Conservation (phyloP, 2,329 filamentous ascomycete genomes). For the Cytospora leucostoma region DNA sequence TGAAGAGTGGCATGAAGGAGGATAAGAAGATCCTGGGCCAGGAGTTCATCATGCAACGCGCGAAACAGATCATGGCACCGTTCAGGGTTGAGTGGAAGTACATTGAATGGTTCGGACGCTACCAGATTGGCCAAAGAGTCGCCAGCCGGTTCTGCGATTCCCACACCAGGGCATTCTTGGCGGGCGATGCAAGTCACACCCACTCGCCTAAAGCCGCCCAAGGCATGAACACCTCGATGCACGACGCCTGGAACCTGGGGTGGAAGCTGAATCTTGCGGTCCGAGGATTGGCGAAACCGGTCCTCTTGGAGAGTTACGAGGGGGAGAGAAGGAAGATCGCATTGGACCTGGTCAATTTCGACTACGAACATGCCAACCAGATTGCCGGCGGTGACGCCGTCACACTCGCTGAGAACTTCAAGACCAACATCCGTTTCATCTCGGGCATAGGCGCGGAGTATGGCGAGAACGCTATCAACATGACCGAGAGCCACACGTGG, state of each 20-base stretch:
- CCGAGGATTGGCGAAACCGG: constrained; percentile 41
- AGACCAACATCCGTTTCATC: constrained; percentile 67
- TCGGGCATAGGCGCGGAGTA: constrained; percentile 66
- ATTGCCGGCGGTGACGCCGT: constrained; percentile 58
- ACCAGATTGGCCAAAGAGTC: constrained; percentile 59
- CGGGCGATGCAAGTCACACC: constrained; percentile 63
- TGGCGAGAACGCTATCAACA: constrained; percentile 53
- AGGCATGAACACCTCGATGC: constrained; percentile 46
- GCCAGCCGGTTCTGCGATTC: constrained; percentile 59
- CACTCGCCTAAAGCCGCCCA: constrained; percentile 60
- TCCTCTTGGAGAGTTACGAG: constrained; percentile 52
- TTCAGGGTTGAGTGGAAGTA: constrained; percentile 44
- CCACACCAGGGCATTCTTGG: constrained; percentile 55
- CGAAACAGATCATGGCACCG: constrained; percentile 46
- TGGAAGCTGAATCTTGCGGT: constrained; percentile 43
- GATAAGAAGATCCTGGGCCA: constrained; percentile 40
- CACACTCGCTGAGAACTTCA: constrained; percentile 64
- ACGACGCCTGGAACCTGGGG: constrained; percentile 49
- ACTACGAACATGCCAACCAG: constrained; percentile 50
- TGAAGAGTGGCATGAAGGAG: constrained; percentile 32
- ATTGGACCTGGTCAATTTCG: constrained; percentile 48
- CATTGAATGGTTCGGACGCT: constrained; percentile 59
- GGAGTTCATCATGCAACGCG: constrained; percentile 60
- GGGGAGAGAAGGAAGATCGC: constrained; percentile 51
- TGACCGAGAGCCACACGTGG: constrained; percentile 42